Evolutionary conservation across 768 basidiomycete genomes (phyloP).

Genomic region (Serendipita sp.): DNA sequence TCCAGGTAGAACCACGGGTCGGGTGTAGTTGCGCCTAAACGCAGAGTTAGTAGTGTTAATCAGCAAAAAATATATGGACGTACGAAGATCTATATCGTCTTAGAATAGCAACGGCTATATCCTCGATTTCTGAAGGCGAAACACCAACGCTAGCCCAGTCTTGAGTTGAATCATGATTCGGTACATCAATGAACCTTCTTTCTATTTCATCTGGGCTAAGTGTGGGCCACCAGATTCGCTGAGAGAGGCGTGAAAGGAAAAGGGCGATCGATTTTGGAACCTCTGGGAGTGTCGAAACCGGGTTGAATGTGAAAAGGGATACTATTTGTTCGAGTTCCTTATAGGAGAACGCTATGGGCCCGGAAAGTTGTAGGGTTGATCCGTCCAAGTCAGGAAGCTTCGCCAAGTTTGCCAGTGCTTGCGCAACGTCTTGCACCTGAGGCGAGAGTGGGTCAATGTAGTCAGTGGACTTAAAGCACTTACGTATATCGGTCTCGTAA

Average conservation of each 20-base stretch:
- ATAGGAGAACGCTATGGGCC: slow-evolving; percentile 72
- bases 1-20: slow-evolving; percentile 10
- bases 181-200: slow-evolving; percentile 61
- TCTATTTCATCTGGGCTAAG: slow-evolving; percentile 82
- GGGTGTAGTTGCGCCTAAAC: slow-evolving; percentile 10
- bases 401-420: slow-evolving; percentile 71
- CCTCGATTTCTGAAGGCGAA: slow-evolving; percentile 69
- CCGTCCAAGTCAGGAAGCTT: slow-evolving; percentile 42
- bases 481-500: slow-evolving; percentile 84
- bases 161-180: slow-evolving; percentile 30
- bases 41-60: neutral
- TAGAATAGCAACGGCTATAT: slow-evolving; percentile 77
- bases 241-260: slow-evolving; percentile 43
- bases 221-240: slow-evolving; percentile 77
- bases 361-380: slow-evolving; percentile 62
- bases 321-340: slow-evolving; percentile 60
- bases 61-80: slow-evolving; percentile 23
- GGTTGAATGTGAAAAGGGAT: slow-evolving; percentile 60
- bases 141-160: slow-evolving; percentile 79
- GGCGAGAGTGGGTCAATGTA: slow-evolving; percentile 11
- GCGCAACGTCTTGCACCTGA: slow-evolving; percentile 86
- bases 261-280: slow-evolving; percentile 62
- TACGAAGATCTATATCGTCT: slow-evolving; percentile 80
- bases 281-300: slow-evolving; percentile 42
- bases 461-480: slow-evolving; percentile 19